A percentile compares a stretch with the other conserved stretches of the same genome.
Conservation (phyloP, 495 filamentous ascomycete genomes). For the Amniculicola lignicola region DNA sequence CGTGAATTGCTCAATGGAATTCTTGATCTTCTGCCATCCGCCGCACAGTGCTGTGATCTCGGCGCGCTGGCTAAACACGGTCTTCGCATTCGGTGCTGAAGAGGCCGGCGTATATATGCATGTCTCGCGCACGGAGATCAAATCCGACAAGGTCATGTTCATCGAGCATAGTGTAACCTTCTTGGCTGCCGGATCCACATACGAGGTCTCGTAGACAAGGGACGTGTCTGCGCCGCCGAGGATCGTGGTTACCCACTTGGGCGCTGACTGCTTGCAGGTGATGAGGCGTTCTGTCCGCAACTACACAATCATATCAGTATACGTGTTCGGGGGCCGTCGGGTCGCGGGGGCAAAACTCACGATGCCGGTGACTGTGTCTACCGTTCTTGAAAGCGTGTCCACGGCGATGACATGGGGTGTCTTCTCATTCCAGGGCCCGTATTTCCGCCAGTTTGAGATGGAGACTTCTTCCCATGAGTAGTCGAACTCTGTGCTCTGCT, state of each 20-base stretch:
- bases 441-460: constrained; percentile 99
- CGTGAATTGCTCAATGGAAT: constrained; percentile 86
- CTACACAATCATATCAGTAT: constrained; percentile 45
- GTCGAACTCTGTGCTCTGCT: constrained; percentile 80
- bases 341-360: constrained; percentile 54
- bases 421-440: constrained; percentile 97
- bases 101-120: constrained; percentile 72
- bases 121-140: constrained; percentile 85
- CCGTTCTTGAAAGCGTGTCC: constrained; percentile 78
- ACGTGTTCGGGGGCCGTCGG: too few species aligned
- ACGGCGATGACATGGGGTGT: constrained; percentile 90
- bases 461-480: constrained; percentile 99
- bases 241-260: constrained; percentile 77
- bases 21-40: constrained; percentile 93
- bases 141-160: constrained; percentile 86
- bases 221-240: constrained; percentile 74
- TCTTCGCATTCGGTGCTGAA: constrained; percentile 55
- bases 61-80: constrained; percentile 81
- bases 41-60: constrained; percentile 91
- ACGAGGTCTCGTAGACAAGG: constrained; percentile 90
- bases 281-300: constrained; percentile 95
- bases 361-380: constrained; percentile 81
- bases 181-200: constrained; percentile 76
- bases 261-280: constrained; percentile 84
- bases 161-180: constrained; percentile 91